These are phyloP conservation scores for Dothideomycetidae sp. DNA, from an alignment of 2,329 filamentous ascomycete species.

Conservation along the genomic window DNA sequence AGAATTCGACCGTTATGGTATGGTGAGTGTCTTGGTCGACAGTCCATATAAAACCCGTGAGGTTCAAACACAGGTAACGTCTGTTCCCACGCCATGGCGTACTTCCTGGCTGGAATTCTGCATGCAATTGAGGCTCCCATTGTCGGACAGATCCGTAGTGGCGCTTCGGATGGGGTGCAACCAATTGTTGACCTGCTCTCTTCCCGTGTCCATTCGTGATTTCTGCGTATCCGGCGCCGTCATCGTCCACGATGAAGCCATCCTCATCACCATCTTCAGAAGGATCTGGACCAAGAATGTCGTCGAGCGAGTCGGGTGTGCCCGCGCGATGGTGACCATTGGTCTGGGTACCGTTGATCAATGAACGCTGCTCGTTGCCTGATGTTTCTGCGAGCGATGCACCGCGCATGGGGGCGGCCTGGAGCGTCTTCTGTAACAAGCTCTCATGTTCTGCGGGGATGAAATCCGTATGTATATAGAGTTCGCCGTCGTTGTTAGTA, in stretches of 20 bases:
- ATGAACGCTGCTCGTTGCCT: constrained; percentile 46
- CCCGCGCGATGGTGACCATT: constrained; percentile 38
- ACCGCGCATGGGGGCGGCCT: constrained; percentile 75
- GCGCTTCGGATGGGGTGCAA: constrained; percentile 37
- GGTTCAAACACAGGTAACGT: constrained; percentile 82
- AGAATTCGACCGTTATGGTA: constrained; percentile 94
- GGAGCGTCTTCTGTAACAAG: constrained; percentile 39
- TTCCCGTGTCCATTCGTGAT: constrained; percentile 51
- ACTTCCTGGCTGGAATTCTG: constrained; percentile 81
- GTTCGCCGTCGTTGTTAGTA: constrained; percentile 80
- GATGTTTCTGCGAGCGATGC: constrained; percentile 59
- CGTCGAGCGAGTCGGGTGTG: constrained; percentile 66
- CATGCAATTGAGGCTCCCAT: constrained; percentile 57
- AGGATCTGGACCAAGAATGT: constrained; percentile 53
- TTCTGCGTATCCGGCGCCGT: constrained; percentile 75
- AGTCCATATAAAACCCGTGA: constrained; percentile 93
- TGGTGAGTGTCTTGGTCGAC: constrained; percentile 81
- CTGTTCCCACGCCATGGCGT: constrained; percentile 93
- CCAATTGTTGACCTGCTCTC: constrained; percentile 29
- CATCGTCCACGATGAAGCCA: constrained; percentile 88
- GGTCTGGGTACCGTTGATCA: constrained; percentile 42
- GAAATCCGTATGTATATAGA: constrained; percentile 72
- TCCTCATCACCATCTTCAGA: constrained; percentile 47
- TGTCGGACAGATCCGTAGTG: constrained; percentile 29
- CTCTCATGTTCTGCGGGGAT: constrained; percentile 37